A percentile compares a stretch with the other conserved stretches of the same genome.
Evolutionary conservation across 2,329 filamentous ascomycete genomes (phyloP).

Genomic region (Talaromyces sp.): DNA sequence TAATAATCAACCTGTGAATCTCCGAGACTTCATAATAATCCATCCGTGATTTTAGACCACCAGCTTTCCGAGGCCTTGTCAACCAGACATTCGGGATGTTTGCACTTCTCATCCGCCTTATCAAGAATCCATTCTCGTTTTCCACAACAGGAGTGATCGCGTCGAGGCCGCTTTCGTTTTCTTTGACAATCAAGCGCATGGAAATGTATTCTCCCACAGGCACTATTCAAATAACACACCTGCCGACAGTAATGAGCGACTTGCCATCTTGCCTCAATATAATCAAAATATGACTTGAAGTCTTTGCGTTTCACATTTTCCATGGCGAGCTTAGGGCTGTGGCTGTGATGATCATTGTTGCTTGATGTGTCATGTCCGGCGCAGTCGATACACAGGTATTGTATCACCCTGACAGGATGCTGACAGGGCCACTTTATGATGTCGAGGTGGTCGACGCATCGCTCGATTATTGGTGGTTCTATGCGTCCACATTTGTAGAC

Average conservation of each 20-base stretch:
- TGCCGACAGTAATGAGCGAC: conserved; percentile 13
- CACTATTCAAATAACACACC: conserved; percentile 7
- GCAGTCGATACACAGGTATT: conserved; percentile 8
- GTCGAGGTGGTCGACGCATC: conserved; percentile 10
- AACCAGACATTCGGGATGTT: conserved; percentile 11
- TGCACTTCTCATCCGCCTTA: conserved; percentile 11
- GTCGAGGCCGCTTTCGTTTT: conserved; percentile 1
- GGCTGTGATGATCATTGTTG: background rate
- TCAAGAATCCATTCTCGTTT: conserved; percentile 16
- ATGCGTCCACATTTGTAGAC: conserved; percentile 13
- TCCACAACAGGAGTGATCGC: conserved; percentile 15
- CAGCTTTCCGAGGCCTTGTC: background rate
- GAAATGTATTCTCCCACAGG: conserved; percentile 11
- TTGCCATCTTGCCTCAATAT: conserved; percentile 9
- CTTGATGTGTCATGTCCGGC: background rate
- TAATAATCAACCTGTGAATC: no score
- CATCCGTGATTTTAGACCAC: conserved; percentile 7
- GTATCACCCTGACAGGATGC: conserved; percentile 6
- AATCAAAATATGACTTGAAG: conserved; percentile 12
- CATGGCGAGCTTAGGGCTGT: background rate
- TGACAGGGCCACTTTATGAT: conserved; percentile 13
- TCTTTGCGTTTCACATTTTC: background rate
- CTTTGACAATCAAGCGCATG: conserved; percentile 13
- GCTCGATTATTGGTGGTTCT: conserved; percentile 1
- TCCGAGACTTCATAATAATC: background rate